Evolutionary conservation across 352 stramenopile genomes (phyloP).

Genomic region (Phytophthora nicotianae): DNA sequence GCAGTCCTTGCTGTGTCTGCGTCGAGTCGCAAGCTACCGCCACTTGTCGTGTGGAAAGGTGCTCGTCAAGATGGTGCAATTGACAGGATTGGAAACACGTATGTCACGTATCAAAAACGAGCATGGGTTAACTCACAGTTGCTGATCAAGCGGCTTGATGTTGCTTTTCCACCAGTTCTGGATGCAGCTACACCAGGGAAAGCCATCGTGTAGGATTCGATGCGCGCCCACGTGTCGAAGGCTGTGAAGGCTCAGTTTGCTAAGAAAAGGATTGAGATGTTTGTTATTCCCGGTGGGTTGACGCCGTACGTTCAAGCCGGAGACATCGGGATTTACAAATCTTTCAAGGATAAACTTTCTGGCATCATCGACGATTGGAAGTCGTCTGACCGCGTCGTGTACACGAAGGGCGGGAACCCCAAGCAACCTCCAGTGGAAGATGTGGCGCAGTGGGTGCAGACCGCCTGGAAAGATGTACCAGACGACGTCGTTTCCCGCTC

Average conservation of each 20-base stretch:
- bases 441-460: conserved; percentile 3
- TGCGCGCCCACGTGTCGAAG: neutral
- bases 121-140: conserved; percentile 5
- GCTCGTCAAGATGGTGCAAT: neutral
- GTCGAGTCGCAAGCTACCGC: neutral
- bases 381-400: neutral
- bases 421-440: neutral
- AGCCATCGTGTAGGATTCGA: neutral
- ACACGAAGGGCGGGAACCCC: neutral
- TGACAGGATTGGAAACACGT: neutral
- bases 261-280: neutral
- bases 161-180: conserved; percentile 1
- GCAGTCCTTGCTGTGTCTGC: neutral
- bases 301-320: neutral
- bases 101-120: conserved; percentile 4
- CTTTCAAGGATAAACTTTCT: conserved; percentile 2
- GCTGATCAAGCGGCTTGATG: conserved; percentile 6
- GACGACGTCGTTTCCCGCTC: neutral
- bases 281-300: neutral
- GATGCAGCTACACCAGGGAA: neutral
- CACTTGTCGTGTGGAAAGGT: conserved; percentile 1
- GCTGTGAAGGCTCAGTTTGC: neutral
- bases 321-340: neutral
- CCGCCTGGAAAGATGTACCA: conserved; percentile 4
- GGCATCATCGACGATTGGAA: conserved; percentile 5